Percentiles rank a stretch among this genome's conserved stretches.
These are phyloP conservation scores for Fraxinus ornus DNA, from an alignment of 305 asterid genomes.

Conservation along the genomic window DNA sequence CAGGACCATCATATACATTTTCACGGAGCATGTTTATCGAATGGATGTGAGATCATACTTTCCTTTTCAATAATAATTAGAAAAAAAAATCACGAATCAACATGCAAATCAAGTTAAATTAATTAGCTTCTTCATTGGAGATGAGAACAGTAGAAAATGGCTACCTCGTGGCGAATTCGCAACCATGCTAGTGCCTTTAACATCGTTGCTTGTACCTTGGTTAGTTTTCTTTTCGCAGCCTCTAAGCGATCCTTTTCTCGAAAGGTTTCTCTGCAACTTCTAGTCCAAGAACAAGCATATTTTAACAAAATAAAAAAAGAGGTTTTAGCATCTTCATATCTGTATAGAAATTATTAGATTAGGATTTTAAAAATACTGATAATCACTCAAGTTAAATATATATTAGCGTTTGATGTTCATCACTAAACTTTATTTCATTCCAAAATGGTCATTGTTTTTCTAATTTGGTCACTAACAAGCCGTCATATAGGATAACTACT, in stretches of 20 bases:
- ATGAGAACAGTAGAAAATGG: background rate
- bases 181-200: background rate
- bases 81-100: background rate
- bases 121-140: background rate
- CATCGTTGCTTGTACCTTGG: background rate
- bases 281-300: background rate
- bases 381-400: background rate
- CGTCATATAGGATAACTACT: no score
- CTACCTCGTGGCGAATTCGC: background rate
- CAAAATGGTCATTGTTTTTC: background rate
- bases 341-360: background rate
- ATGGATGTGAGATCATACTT: no score
- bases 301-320: background rate
- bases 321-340: background rate
- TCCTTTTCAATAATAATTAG: no score
- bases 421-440: background rate
- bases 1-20: no score
- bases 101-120: no score
- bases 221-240: background rate
- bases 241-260: background rate
- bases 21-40: no score
- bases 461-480: background rate
- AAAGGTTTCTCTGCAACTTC: constrained; percentile 5
- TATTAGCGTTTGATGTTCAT: background rate
- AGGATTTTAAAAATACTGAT: background rate